These are phyloP conservation scores for Ochetophila trinervis DNA, from an alignment of 306 rosid genomes.

Conservation along the genomic window DNA sequence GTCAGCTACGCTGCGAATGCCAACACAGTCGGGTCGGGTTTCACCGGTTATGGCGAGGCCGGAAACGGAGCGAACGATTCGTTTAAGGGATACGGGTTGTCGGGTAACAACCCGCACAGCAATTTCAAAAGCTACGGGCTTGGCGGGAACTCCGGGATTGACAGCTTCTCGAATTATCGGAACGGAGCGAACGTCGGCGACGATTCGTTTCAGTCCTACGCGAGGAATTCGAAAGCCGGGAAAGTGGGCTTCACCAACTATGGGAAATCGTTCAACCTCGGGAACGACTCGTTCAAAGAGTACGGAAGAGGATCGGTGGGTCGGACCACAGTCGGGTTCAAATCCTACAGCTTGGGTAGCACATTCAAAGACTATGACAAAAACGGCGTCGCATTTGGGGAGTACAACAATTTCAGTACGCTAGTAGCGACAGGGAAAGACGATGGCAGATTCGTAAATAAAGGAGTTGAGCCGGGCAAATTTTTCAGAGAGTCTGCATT, in stretches of 20 bases:
- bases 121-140: conserved; percentile 54
- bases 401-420: conserved; percentile 45
- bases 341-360: conserved; percentile 61
- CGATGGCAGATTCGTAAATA: conserved; percentile 47
- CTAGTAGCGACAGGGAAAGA: neutral
- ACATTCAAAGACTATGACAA: conserved; percentile 49
- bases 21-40: conserved; percentile 58
- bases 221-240: conserved; percentile 49
- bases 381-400: conserved; percentile 48
- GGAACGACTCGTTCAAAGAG: conserved; percentile 76
- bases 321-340: conserved; percentile 49
- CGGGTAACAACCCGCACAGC: conserved; percentile 63
- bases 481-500: conserved; percentile 64
- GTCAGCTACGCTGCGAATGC: conserved; percentile 48
- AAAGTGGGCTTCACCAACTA: conserved; percentile 54
- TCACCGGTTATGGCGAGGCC: conserved; percentile 60
- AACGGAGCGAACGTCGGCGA: conserved; percentile 71
- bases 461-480: conserved; percentile 57
- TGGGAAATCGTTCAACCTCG: conserved; percentile 75
- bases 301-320: conserved; percentile 63
- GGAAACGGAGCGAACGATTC: conserved; percentile 54
- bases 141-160: conserved; percentile 47
- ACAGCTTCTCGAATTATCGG: conserved; percentile 58
- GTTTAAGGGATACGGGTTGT: conserved; percentile 56
- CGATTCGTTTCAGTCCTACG: conserved; percentile 61